Conservation (phyloP, 2,329 filamentous ascomycete genomes). For the Clarireedia paspali region DNA sequence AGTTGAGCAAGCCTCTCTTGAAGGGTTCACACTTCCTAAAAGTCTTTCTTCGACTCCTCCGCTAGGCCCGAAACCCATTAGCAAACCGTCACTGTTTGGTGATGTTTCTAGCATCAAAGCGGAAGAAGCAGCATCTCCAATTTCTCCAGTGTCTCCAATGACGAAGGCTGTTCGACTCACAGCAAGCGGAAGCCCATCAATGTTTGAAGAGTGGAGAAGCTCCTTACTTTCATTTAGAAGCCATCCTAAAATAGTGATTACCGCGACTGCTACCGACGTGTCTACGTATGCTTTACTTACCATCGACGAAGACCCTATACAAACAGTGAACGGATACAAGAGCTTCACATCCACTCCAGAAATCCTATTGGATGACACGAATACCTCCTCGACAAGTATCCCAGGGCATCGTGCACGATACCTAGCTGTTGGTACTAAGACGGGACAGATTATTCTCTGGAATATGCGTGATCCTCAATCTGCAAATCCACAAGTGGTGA, state of each 20-base stretch:
- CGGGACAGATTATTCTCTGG: conserved; percentile 75
- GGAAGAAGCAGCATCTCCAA: conserved; percentile 19
- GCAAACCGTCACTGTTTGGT: conserved; percentile 29
- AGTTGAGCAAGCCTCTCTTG: conserved; percentile 24
- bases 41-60: conserved; percentile 19
- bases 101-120: conserved; percentile 21
- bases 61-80: conserved; percentile 10
- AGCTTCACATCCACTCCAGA: conserved; percentile 21
- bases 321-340: conserved; percentile 45
- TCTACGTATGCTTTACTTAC: conserved; percentile 68
- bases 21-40: conserved; percentile 27
- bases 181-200: conserved; percentile 25
- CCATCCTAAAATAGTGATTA: conserved; percentile 54
- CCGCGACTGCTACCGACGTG: conserved; percentile 62
- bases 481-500: conserved; percentile 43
- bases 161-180: conserved; percentile 10
- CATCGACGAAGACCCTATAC: conserved; percentile 69
- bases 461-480: conserved; percentile 64
- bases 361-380: conserved; percentile 19
- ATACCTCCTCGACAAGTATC: conserved; percentile 46
- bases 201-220: conserved; percentile 57
- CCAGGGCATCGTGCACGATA: conserved; percentile 80
- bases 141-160: conserved; percentile 19
- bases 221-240: conserved; percentile 56
- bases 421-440: conserved; percentile 71